A percentile compares a stretch with the other conserved stretches of the same genome.
phyloP scores from a whole-genome alignment of 2,329 filamentous ascomycete genomes.

The Coniochaeta sp. region DNA sequence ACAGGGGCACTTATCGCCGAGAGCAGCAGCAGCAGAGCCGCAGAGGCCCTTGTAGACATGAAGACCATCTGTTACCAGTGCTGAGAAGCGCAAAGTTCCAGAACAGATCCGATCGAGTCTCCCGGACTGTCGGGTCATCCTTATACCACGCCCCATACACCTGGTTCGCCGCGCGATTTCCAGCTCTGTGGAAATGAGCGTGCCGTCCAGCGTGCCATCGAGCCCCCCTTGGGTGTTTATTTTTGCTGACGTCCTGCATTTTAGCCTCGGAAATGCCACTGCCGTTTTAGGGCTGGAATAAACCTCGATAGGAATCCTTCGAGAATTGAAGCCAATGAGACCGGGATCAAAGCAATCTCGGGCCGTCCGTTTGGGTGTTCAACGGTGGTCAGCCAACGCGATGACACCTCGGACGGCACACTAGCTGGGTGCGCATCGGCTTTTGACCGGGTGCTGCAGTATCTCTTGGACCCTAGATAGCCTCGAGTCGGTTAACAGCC shows the following conservation, averaged over 20 bases:
- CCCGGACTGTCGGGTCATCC: background rate
- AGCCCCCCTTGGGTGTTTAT: background rate
- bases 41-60: background rate
- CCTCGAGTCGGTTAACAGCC: background rate
- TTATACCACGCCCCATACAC: background rate
- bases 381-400: background rate
- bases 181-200: background rate
- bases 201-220: background rate
- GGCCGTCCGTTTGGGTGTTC: background rate
- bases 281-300: background rate
- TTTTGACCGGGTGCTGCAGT: background rate
- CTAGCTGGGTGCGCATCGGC: background rate
- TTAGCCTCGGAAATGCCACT: background rate
- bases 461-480: background rate
- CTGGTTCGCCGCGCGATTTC: background rate
- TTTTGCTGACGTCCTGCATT: background rate
- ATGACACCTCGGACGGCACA: background rate
- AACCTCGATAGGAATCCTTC: background rate
- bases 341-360: background rate
- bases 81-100: background rate
- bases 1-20: background rate
- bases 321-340: background rate
- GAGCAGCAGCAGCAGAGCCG: background rate
- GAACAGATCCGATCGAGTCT: background rate
- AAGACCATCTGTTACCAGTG: background rate